Evolutionary conservation across 139 green algal genomes (phyloP).

Genomic region (Coccomyxa sp.): DNA sequence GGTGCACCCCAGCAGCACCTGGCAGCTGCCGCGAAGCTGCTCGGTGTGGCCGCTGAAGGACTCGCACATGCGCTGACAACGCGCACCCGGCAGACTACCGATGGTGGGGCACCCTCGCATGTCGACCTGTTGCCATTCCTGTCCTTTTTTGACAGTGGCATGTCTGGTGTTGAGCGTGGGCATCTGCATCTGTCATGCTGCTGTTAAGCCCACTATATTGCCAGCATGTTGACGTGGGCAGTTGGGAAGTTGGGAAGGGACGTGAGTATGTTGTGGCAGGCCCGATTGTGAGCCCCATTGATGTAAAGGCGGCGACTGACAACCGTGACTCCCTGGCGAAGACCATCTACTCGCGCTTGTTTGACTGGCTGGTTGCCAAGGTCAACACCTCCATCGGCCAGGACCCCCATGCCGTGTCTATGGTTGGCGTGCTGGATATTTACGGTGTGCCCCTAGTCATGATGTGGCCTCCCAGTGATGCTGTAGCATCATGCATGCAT

Average conservation of each 20-base stretch:
- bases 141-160: too few relatives aligned
- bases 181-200: too few relatives aligned
- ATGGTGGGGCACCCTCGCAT: conserved; percentile 43
- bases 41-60: conserved; percentile 66
- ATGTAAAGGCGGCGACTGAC: conserved; percentile 71
- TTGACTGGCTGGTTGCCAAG: conserved; percentile 92
- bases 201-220: too few relatives aligned
- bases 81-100: conserved; percentile 80
- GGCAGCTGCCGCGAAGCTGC: conserved; percentile 54
- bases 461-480: not conserved
- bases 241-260: too few relatives aligned
- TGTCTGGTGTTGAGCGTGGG: too few relatives aligned
- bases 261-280: conserved; percentile 22
- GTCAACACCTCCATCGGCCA: conserved; percentile 78
- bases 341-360: conserved; percentile 91
- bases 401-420: conserved; percentile 44
- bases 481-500: too few relatives aligned
- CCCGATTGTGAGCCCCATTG: conserved; percentile 83
- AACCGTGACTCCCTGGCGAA: conserved; percentile 94
- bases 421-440: conserved; percentile 94
- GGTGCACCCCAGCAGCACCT: conserved; percentile 31
- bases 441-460: conserved; percentile 59
- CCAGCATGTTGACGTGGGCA: too few relatives aligned
- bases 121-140: not conserved
- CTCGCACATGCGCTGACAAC: conserved; percentile 86